A percentile compares a stretch with the other conserved stretches of the same genome.
Evolutionary conservation across 495 filamentous ascomycete genomes (phyloP).

Genomic region (Clavariopsis aquatica): DNA sequence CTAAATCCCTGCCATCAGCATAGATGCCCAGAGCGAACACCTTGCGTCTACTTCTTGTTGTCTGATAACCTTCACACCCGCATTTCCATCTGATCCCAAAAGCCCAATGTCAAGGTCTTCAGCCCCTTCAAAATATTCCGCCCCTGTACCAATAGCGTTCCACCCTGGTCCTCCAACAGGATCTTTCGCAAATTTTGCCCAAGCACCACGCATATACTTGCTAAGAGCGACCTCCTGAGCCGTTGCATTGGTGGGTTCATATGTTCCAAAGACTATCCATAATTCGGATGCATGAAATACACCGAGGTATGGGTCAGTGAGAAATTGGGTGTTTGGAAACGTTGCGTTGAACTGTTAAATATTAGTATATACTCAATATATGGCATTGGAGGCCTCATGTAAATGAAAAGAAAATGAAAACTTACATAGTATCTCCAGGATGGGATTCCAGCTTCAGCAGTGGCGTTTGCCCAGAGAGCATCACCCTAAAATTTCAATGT

Average conservation of each 20-base stretch:
- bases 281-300: conserved; percentile 44
- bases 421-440: conserved; percentile 39
- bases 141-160: conserved; percentile 10
- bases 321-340: conserved; percentile 40
- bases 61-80: not conserved
- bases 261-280: conserved; percentile 43
- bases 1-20: not conserved
- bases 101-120: not conserved
- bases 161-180: conserved; percentile 39
- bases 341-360: conserved; percentile 40
- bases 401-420: not conserved
- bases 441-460: conserved; percentile 28
- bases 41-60: not conserved
- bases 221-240: conserved; percentile 36
- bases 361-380: no score
- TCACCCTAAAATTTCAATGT: conserved; percentile 6
- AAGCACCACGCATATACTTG: conserved; percentile 40
- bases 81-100: not conserved
- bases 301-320: conserved; percentile 7
- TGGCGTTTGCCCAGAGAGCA: conserved; percentile 34
- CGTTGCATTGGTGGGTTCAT: conserved; percentile 30
- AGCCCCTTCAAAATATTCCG: not conserved
- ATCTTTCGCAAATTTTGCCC: conserved; percentile 45
- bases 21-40: not conserved
- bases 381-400: no score